Evolutionary conservation across 768 basidiomycete genomes (phyloP).

Genomic region (Leccinellum albellum): DNA sequence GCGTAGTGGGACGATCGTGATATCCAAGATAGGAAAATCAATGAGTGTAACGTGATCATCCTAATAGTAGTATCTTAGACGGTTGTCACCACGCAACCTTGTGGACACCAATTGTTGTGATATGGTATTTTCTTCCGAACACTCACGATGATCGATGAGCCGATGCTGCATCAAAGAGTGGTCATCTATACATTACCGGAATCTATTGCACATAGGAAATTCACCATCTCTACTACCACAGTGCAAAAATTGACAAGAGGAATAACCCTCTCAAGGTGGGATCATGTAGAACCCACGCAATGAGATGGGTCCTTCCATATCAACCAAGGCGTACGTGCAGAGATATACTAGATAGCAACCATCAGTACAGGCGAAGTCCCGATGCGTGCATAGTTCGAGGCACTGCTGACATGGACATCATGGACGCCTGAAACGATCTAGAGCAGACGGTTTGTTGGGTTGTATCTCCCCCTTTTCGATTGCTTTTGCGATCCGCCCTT

Average conservation of each 20-base stretch:
- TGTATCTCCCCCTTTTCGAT: conserved; percentile 32
- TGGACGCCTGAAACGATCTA: conserved; percentile 33
- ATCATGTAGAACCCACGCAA: no score
- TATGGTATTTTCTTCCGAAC: background rate
- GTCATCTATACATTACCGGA: no score
- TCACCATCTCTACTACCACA: background rate
- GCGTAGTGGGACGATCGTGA: background rate
- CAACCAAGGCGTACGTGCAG: background rate
- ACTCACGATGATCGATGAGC: background rate
- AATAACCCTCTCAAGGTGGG: no score
- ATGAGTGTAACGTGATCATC: no score
- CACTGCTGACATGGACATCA: conserved; percentile 8
- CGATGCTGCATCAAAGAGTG: no score
- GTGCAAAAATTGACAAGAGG: background rate
- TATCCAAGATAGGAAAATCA: background rate
- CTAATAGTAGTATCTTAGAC: no score
- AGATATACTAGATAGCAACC: background rate
- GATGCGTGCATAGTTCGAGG: background rate
- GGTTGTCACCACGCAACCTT: background rate
- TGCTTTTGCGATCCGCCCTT: conserved; percentile 35
- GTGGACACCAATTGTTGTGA: background rate
- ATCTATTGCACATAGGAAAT: no score
- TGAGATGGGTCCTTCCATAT: background rate
- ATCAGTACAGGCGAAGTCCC: background rate
- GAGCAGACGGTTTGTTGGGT: conserved; percentile 31